A percentile compares a stretch with the other conserved stretches of the same genome.
Conservation (phyloP, 1,284 basidiomycete species). For the Caloboletus firmus region DNA sequence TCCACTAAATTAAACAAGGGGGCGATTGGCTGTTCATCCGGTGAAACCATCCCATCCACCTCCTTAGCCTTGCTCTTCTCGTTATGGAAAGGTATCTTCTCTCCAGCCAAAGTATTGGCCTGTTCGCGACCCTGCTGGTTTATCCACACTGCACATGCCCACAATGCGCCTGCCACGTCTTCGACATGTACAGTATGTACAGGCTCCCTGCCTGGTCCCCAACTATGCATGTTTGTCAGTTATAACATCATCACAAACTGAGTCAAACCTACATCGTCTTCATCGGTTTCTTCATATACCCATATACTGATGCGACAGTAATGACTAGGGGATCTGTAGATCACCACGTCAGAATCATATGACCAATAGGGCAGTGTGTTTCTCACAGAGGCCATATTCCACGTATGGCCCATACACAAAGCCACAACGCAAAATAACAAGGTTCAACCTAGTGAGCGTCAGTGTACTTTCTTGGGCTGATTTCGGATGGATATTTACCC, state of each 20-base stretch:
- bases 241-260: background rate
- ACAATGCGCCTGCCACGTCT: conserved; percentile 75
- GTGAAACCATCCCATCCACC: conserved; percentile 59
- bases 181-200: conserved; percentile 79
- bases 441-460: conserved; percentile 59
- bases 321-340: conserved; percentile 53
- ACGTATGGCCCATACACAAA: conserved; percentile 77
- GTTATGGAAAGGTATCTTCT: conserved; percentile 60
- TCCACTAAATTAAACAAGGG: conserved; percentile 88
- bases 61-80: conserved; percentile 65
- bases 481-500: conserved; percentile 46
- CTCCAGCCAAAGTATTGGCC: conserved; percentile 61
- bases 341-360: conserved; percentile 9
- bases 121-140: conserved; percentile 56
- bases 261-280: conserved; percentile 66
- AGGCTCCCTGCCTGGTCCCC: conserved; percentile 77
- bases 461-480: conserved; percentile 4
- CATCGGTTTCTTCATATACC: conserved; percentile 83
- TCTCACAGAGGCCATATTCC: conserved; percentile 63
- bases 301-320: conserved; percentile 81
- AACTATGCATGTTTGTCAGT: conserved; percentile 41
- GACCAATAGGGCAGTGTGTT: conserved; percentile 5
- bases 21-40: conserved; percentile 58
- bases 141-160: conserved; percentile 78
- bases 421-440: conserved; percentile 73